Evolutionary conservation across 768 basidiomycete species (phyloP).

Genomic region (Fistulinella prunicolor): DNA sequence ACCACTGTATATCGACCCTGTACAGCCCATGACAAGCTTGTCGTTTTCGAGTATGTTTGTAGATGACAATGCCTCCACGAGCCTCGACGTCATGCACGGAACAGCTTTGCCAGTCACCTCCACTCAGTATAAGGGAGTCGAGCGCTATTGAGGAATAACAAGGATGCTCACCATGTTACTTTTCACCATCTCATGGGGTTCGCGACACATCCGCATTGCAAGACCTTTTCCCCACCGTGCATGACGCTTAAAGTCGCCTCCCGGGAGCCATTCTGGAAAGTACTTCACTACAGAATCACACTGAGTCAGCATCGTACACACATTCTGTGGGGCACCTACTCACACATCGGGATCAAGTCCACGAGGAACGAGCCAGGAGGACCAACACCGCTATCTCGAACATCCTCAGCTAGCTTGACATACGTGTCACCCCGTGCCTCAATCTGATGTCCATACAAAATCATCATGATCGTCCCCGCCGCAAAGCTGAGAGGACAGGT

Average conservation of each 20-base stretch:
- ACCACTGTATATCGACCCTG: slow-evolving; percentile 6
- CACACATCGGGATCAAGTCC: slow-evolving; percentile 9
- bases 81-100: slow-evolving; percentile 36
- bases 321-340: background rate
- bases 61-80: background rate
- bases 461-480: slow-evolving; percentile 24
- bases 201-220: slow-evolving; percentile 13
- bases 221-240: slow-evolving; percentile 33
- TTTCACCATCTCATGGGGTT: background rate
- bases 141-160: background rate
- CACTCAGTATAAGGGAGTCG: background rate
- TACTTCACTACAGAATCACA: slow-evolving; percentile 9
- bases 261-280: slow-evolving; percentile 27
- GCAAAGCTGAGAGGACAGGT: no score
- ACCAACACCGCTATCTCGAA: slow-evolving; percentile 6
- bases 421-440: slow-evolving; percentile 33
- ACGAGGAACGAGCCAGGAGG: background rate
- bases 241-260: slow-evolving; percentile 30
- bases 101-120: slow-evolving; percentile 31
- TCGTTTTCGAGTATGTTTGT: background rate
- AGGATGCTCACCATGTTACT: background rate
- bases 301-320: background rate
- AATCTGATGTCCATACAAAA: slow-evolving; percentile 39
- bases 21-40: slow-evolving; percentile 1
- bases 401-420: slow-evolving; percentile 25